A percentile compares a stretch with the other conserved stretches of the same genome.
Conservation (phyloP, 2,329 filamentous ascomycete genomes). For the Phialocephala sp. region DNA sequence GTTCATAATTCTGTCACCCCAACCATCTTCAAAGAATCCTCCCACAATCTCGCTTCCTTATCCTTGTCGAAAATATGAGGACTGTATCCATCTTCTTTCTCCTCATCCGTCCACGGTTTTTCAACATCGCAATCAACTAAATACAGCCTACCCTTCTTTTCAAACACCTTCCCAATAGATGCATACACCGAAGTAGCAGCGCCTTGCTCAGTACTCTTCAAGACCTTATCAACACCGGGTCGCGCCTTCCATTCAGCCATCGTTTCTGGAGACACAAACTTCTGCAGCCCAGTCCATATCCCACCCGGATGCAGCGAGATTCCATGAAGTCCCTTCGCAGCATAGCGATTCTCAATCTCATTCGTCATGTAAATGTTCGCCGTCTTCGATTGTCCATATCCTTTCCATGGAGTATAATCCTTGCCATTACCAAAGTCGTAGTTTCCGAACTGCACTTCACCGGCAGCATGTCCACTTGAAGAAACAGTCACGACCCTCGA, state of each 20-base stretch:
- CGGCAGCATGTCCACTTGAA: constrained; percentile 49
- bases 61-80: constrained; percentile 46
- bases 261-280: constrained; percentile 30
- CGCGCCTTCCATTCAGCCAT: constrained; percentile 16
- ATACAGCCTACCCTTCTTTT: constrained; percentile 55
- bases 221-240: constrained; percentile 11
- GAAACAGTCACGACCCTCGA: constrained; percentile 55
- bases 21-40: constrained; percentile 44
- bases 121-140: constrained; percentile 52
- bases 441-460: constrained; percentile 49
- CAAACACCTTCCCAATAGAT: constrained; percentile 37
- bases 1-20: constrained; percentile 23
- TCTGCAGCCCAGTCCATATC: constrained; percentile 43
- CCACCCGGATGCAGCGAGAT: constrained; percentile 51
- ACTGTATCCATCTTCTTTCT: constrained; percentile 35
- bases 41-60: constrained; percentile 50
- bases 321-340: constrained; percentile 47
- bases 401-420: constrained; percentile 46
- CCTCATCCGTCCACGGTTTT: constrained; percentile 10
- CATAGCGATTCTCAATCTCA: constrained; percentile 53
- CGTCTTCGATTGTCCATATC: constrained; percentile 52
- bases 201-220: constrained; percentile 42
- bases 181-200: constrained; percentile 51
- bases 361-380: constrained; percentile 55
- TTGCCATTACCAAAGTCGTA: constrained; percentile 33